phyloP scores from a whole-genome alignment of 345 rosid species.

The Trapa bicornis region DNA sequence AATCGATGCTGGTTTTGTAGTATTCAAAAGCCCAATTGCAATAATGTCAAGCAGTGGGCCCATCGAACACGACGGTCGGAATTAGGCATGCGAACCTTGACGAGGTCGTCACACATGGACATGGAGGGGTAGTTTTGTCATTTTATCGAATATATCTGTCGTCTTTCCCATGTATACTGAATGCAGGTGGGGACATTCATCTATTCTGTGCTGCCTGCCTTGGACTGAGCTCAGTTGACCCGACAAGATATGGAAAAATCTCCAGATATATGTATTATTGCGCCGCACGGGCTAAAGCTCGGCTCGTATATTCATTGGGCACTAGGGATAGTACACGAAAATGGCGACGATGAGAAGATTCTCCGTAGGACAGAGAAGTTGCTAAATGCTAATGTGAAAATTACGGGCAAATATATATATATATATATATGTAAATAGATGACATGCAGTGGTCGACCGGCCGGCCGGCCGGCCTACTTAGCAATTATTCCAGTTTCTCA shows the following conservation, averaged over 20 bases:
- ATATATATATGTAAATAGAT: no score
- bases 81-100: no score
- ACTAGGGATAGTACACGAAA: neutral
- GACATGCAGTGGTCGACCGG: no score
- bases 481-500: constrained; percentile 4
- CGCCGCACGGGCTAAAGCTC: neutral
- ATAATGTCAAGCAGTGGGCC: neutral
- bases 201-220: no score
- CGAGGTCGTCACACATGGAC: no score
- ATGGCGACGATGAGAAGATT: neutral
- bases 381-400: neutral
- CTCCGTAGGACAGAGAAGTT: neutral
- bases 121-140: no score
- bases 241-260: neutral
- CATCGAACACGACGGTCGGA: neutral
- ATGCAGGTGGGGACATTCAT: no score
- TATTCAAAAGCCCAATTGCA: neutral
- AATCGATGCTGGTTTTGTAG: no score
- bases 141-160: no score
- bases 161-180: no score
- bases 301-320: neutral
- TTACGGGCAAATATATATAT: neutral
- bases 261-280: neutral
- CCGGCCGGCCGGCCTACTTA: neutral
- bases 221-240: neutral